A percentile compares a stretch with the other conserved stretches of the same genome.
Conservation (phyloP, 75 land plant genomes). For the Adiantum capillusveneris region DNA sequence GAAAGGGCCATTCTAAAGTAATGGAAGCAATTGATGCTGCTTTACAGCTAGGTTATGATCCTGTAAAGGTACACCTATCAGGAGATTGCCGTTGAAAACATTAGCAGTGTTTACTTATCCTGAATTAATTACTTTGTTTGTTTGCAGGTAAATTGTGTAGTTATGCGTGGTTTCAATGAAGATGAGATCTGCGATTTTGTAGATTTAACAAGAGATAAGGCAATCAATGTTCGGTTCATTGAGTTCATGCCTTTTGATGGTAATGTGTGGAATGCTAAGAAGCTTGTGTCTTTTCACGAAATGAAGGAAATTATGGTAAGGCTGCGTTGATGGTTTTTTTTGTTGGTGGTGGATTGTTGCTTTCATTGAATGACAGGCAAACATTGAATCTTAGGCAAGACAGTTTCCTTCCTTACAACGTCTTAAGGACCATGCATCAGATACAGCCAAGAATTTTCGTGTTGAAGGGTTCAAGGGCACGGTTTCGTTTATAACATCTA, state of each 20-base stretch:
- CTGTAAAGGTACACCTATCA: constrained; percentile 63
- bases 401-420: constrained; percentile 47
- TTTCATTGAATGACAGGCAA: neutral
- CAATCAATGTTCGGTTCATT: constrained; percentile 85
- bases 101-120: no score
- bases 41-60: constrained; percentile 70
- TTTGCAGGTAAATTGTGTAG: constrained; percentile 83
- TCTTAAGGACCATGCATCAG: constrained; percentile 66
- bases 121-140: neutral
- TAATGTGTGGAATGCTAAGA: constrained; percentile 97
- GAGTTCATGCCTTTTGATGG: constrained; percentile 99
- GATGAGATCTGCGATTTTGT: constrained; percentile 96
- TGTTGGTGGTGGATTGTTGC: no score
- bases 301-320: constrained; percentile 78
- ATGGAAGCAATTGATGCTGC: constrained; percentile 74
- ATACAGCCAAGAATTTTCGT: constrained; percentile 84
- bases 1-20: constrained; percentile 85
- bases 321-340: no score
- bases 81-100: neutral
- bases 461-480: constrained; percentile 72
- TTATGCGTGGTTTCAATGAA: constrained; percentile 96
- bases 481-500: constrained; percentile 93
- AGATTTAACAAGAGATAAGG: constrained; percentile 70
- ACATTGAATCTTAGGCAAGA: constrained; percentile 29
- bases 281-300: constrained; percentile 88